Percentiles rank a stretch among this genome's conserved stretches.
phyloP scores from a whole-genome alignment of 2,329 filamentous ascomycete species.

The Fusarium protoensiforme region DNA sequence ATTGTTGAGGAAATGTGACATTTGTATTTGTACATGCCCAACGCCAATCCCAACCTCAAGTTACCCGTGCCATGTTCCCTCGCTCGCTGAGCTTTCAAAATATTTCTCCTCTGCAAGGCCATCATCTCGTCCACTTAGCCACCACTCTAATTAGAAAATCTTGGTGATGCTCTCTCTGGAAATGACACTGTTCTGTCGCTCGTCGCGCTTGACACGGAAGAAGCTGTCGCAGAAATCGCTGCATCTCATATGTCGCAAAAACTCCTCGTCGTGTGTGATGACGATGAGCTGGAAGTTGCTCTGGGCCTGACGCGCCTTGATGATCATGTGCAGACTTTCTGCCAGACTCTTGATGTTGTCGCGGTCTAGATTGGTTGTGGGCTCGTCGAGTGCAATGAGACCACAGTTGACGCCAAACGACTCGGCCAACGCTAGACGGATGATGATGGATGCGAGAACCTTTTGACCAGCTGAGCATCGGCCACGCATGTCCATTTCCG shows the following conservation, averaged over 20 bases:
- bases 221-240: constrained; percentile 94
- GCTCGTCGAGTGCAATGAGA: constrained; percentile 95
- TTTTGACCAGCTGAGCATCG: constrained; percentile 97
- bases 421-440: constrained; percentile 93
- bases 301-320: constrained; percentile 83
- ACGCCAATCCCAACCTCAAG: not conserved
- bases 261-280: constrained; percentile 99
- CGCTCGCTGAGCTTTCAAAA: constrained; percentile 9
- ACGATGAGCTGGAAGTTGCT: constrained; percentile 98
- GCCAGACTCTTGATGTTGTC: constrained; percentile 95
- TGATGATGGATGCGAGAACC: constrained; percentile 96
- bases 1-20: constrained; percentile 5
- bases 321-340: constrained; percentile 86
- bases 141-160: constrained; percentile 47
- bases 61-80: not conserved
- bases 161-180: constrained; percentile 72
- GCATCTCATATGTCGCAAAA: constrained; percentile 91
- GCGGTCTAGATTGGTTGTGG: constrained; percentile 94
- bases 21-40: constrained; percentile 11
- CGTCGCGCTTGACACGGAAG: constrained; percentile 85
- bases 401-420: constrained; percentile 97
- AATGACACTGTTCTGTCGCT: constrained; percentile 89
- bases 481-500: constrained; percentile 99
- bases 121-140: not conserved
- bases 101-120: not conserved